These are phyloP conservation scores for Candida ortonii DNA, from an alignment of 805 yeast species.

Conservation along the genomic window DNA sequence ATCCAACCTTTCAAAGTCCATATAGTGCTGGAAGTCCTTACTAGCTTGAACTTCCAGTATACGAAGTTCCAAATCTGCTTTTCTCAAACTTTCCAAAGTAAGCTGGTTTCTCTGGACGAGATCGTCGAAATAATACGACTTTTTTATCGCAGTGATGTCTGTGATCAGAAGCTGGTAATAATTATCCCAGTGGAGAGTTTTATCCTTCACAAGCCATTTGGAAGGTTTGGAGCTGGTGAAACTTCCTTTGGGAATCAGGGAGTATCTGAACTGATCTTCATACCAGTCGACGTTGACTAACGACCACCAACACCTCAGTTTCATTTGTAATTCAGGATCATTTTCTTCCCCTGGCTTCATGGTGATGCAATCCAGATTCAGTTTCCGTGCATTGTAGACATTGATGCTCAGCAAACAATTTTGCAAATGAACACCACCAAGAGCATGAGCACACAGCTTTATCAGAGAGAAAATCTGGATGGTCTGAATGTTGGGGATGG, in stretches of 20 bases:
- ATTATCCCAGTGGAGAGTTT: conserved; percentile 21
- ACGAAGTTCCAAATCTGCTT: conserved; percentile 28
- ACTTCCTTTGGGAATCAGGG: conserved; percentile 19
- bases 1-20: conserved; percentile 18
- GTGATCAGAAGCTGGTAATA: conserved; percentile 24
- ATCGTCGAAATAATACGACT: conserved; percentile 27
- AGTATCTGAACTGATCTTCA: conserved; percentile 28
- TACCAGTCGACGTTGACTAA: conserved; percentile 34
- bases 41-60: conserved; percentile 21
- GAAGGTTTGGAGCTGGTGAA: conserved; percentile 28
- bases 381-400: conserved; percentile 25
- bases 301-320: conserved; percentile 30
- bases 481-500: conserved; percentile 27
- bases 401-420: conserved; percentile 23
- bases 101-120: conserved; percentile 13
- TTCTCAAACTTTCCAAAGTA: conserved; percentile 17
- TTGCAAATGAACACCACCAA: conserved; percentile 32
- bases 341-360: conserved; percentile 5
- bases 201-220: conserved; percentile 17
- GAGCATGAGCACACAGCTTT: conserved; percentile 27
- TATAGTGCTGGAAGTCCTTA: conserved; percentile 20
- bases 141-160: conserved; percentile 27
- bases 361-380: conserved; percentile 23
- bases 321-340: conserved; percentile 12
- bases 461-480: conserved; percentile 30